Conservation (phyloP, 2,329 filamentous ascomycete genomes). For the Pseudocercospora pini-densiflorae region DNA sequence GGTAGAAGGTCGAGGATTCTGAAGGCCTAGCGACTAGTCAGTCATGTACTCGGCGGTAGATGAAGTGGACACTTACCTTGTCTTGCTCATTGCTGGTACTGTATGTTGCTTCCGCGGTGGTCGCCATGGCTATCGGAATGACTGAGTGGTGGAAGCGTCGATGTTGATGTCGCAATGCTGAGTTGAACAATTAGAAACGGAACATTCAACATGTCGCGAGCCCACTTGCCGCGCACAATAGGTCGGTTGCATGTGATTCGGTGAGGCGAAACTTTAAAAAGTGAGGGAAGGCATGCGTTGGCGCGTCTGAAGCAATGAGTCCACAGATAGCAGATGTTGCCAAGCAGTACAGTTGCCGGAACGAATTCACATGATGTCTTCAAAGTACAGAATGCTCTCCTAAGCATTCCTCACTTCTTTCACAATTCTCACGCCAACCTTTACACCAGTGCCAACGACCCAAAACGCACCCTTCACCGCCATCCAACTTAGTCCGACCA, state of each 20-base stretch:
- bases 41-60: not conserved
- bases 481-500: constrained; percentile 47
- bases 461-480: constrained; percentile 49
- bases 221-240: not conserved
- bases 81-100: not conserved
- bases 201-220: not conserved
- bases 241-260: not conserved
- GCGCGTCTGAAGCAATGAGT: not conserved
- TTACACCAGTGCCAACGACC: constrained; percentile 47
- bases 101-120: not conserved
- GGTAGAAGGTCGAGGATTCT: not conserved
- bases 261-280: not conserved
- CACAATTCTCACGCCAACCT: constrained; percentile 45
- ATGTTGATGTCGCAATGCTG: not conserved
- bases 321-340: not conserved
- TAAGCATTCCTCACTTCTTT: constrained; percentile 40
- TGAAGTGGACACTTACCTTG: not conserved
- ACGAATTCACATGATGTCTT: not conserved
- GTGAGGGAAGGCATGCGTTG: not conserved
- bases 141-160: not conserved
- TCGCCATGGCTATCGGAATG: not conserved
- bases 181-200: not conserved
- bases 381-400: not conserved
- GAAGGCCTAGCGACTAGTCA: not conserved
- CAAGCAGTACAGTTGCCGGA: not conserved